Percentiles rank a stretch among this genome's conserved stretches.
Conservation (phyloP, 2,329 filamentous ascomycete genomes). For the Pseudodiploospora longispora region DNA sequence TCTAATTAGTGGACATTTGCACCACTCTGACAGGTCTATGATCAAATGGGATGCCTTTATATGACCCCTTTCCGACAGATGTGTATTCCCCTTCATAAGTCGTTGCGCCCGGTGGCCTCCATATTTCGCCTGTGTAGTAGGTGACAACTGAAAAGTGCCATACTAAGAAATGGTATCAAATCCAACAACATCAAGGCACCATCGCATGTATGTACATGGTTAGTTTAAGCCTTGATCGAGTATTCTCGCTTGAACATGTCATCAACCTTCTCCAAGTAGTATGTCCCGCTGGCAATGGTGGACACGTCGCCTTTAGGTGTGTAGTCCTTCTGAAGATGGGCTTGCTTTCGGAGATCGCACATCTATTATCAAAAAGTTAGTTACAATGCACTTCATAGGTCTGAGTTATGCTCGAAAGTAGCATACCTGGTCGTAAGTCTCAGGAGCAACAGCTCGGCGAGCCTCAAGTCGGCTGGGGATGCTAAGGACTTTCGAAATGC, state of each 20-base stretch:
- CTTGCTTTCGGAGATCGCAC: constrained; percentile 74
- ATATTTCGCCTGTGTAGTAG: constrained; percentile 1
- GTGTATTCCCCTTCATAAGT: constrained; percentile 9
- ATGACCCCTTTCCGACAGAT: constrained; percentile 6
- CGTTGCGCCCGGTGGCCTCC: constrained; percentile 2
- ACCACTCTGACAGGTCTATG: constrained; percentile 6
- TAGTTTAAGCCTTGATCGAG: constrained; percentile 58
- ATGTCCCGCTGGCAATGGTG: constrained; percentile 58
- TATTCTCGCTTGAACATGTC: constrained; percentile 83
- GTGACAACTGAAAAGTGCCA: constrained; percentile 1
- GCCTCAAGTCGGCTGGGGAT: constrained; percentile 60
- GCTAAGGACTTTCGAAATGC: constrained; percentile 59
- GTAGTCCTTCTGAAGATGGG: constrained; percentile 75
- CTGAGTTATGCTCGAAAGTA: neutral
- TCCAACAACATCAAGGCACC: neutral
- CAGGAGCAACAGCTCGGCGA: constrained; percentile 58
- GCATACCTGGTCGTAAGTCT: constrained; percentile 66
- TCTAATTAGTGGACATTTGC: constrained; percentile 8
- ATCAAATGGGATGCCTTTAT: constrained; percentile 1
- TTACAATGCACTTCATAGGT: constrained; percentile 12
- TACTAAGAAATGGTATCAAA: constrained; percentile 3
- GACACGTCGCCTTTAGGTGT: constrained; percentile 60
- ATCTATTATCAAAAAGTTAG: constrained; percentile 40
- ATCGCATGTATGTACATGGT: constrained; percentile 1
- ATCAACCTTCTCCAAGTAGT: constrained; percentile 74